Base-by-base conservation (phyloP, 2,329 filamentous ascomycete species). In the Clonostachys byssicola region DNA sequence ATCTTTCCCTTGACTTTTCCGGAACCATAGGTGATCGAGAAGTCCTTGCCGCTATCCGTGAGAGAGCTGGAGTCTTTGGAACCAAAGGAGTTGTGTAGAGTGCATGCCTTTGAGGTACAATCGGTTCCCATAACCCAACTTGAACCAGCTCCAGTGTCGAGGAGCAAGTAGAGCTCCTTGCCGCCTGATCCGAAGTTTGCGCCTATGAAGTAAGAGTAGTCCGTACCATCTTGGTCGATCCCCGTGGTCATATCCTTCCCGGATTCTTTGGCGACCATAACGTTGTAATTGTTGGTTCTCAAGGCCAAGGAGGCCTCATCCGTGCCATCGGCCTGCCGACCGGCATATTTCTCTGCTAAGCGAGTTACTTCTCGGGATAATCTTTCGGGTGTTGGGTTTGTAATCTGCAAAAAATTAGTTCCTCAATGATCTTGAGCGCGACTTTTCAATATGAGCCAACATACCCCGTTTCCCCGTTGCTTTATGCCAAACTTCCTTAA, bases 111-210 rank as follows among this genome's bases (percentile, higher is more conserved):
- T 4, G 81, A 81, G 14, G 64, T 74, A 69, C 91, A 96, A 47
- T 75, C 69, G 14, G 81, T 72, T 33, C 85, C 80, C 81, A 94
- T 94, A 17, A 95, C 81, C 91, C 91, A 96, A 12, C 85, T 90
- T 49, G 88, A 89, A 18, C 79, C 79, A 38, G 83, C 81, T 23
- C 83, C 83, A 8, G 83, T 85, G 60, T 87, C 83, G 48, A 86
- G 66, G 23, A 86, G 72, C 76, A 87, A 78, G 54, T 78, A 80
- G 54, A 86, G 54, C 2, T 72, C 60, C 52, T 77, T 80, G 40
- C 65, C 64, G 13, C 70, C 64, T 5, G 81, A 81, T 13, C 83
- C 83, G 14, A 87, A 59, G 34, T 68, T 56, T 14, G 77, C 78
- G 57, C 81, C 64, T 40, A 81, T 64, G 54, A 86, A 86, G 63